Evolutionary conservation across 345 rosid species (phyloP), one percentile per base, ranked within the genome.

Genomic region (Clarkia xantiana): DNA sequence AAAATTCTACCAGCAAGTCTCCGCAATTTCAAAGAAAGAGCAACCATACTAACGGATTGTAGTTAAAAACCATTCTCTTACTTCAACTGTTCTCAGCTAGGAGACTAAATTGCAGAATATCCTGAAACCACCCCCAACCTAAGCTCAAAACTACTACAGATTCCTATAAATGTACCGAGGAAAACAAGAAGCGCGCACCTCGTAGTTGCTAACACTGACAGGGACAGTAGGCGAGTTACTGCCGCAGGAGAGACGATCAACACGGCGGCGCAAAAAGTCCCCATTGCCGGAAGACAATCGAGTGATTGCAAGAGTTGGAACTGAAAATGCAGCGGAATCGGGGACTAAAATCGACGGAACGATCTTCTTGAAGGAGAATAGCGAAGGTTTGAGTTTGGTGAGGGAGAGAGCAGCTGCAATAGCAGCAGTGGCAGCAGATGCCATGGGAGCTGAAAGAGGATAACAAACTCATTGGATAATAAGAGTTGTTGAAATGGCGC

Each of bases 211-310:
- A 6, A 41, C 17, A 18, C 16, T 40, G 55, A 52, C 29, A 3
- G 53, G 38, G 23, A 3, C 47, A 25, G 60, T 2, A 12, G 60
- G 48, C 51, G 52, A 42, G 60, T 42, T 0, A 17, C 60, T 10
- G 14, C 52, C 7, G 51, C 38, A 57, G 39, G 42, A 42, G 51
- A 47, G 14, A 13, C 40, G 45, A 11, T 12, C 13, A 12, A 22
- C 11, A 44, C 40, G 53, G 2, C 16, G 18, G 17, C 12, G 14
- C 44, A 41, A 17, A 9, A 16, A 41, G 23, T 10, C 60, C 41
- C 14, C 60, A 49, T 40, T 48, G 52, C 19, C 15, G 22, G 47
- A 16, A 10, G 60, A 43, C 45, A 40, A 16, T 38, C 0, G 53
- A 2, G 39, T 40, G 4, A 9, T 14, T 1, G 40, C 41, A 1